Base-by-base conservation (phyloP, 306 rosid genomes). In the Senna siamea region DNA sequence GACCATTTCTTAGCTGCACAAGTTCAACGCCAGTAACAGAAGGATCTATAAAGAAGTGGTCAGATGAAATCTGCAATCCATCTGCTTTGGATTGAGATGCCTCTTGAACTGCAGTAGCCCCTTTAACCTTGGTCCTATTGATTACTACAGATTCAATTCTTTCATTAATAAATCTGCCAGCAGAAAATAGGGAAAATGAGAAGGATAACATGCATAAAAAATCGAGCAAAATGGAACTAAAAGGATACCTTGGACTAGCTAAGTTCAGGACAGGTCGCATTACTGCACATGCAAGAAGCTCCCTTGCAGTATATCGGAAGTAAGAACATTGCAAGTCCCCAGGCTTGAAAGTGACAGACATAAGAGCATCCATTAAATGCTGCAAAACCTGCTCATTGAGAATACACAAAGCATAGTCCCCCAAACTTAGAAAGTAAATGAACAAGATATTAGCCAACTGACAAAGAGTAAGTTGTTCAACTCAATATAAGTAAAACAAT, bases 211-310 rank as follows among this genome's bases (percentile, higher is more conserved):
- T 50, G 40, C 30, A 5, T 74, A 17, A 65, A 61, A 50, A 54
- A 76, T n/a, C 56, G 72, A 72, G 55, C 69, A 73, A 78, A 74
- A 23, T 19, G 58, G 43, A 75, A 64, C 20, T 43, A 70, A 69
- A 70, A 11, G 43, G 59, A 66, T 75, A 92, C 99, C 96, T 87
- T 66, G 99, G 99, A 86, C 75, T 92, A 46, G 98, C 99, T 28
- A 95, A 81, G 61, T 95, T 92, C 51, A 95, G 59, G 73, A 95
- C 86, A 53, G 99, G 98, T 57, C 99, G 87, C 80, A 95, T 86
- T 66, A 92, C 98, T 78, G 98, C 89, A 90, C 96, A 88, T 76
- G 99, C 93, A 74, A 95, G 92, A 83, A 95, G 98, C 87, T 95
- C 98, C 88, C 97, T 90, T n/a, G 72, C 86, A 38, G 85, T 80